Base-by-base conservation (phyloP, 345 rosid species). In the Psidium friedrichsthalianum region DNA sequence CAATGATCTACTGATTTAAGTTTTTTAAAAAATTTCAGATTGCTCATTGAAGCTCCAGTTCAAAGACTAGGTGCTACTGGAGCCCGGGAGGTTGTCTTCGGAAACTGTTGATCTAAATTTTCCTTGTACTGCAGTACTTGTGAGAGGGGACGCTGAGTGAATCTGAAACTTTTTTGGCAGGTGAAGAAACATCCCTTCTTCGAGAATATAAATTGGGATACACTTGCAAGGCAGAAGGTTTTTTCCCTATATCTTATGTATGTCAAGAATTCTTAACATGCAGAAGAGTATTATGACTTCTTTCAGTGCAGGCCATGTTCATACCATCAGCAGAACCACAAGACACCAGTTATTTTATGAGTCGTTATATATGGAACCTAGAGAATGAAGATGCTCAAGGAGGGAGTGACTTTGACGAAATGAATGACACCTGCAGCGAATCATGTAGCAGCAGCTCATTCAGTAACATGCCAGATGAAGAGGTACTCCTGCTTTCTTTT, bases 21-120 rank as follows among this genome's bases (percentile, higher is more conserved):
- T 56, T 61, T 14, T 83, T 83, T 57, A 16, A 15, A 29, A 64
- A 90, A 51, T 84, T 88, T 85, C 94, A 96, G 99, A 89, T 90
- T 97, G 90, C 88, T 97, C 87, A 93, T 95, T n/a, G 98, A 94
- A 86, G 94, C 92, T 89, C 95, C 99, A 84, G 91, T 94, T 51
- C 98, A 95, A 89, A 93, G 99, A 90, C 92, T 97, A 82, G 99
- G 99, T 82, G 95, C 98, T 85, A 96, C 95, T 2, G 99, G 98
- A 86, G 93, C 99, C 24, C 89, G 89, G 86, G 98, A 96, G 98
- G 99, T 97, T 89, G 87, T 85, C 69, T 85, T 86, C 85, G 88
- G 57, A 36, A 69, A 69, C 47, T 36, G 80, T 69, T 18, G 47
- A 69, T 69, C 47, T 32, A 52, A 25, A 51, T 36, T 82, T 82